Evolutionary conservation across 139 green algal genomes (phyloP).

Genomic region (Gonium pectorale): DNA sequence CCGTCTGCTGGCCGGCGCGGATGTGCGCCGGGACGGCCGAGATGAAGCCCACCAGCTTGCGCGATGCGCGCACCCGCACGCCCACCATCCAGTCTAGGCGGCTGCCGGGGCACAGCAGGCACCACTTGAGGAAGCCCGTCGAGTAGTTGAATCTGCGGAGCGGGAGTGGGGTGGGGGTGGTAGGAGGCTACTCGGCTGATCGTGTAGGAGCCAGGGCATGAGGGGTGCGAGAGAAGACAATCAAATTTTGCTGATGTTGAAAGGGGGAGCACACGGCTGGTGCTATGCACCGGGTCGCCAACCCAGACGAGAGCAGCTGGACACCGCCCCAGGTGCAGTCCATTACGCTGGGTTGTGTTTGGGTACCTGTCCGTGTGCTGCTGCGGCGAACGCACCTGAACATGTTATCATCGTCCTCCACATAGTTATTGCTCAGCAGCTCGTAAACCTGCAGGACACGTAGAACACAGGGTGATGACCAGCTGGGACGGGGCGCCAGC

Average conservation of each 20-base stretch:
- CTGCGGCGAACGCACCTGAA: too few relatives aligned
- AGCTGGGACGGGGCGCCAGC: too few relatives aligned
- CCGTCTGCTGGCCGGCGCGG: constrained; percentile 23
- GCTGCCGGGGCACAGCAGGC: constrained; percentile 88
- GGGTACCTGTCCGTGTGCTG: too few relatives aligned
- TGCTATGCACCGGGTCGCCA: too few relatives aligned
- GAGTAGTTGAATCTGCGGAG: constrained; percentile 70
- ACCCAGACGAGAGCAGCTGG: too few relatives aligned
- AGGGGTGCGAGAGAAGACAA: too few relatives aligned
- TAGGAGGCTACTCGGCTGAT: too few relatives aligned
- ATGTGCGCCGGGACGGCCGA: constrained; percentile 80
- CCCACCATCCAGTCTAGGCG: constrained; percentile 83
- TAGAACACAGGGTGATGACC: too few relatives aligned
- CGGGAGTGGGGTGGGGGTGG: background rate
- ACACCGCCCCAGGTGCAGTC: too few relatives aligned
- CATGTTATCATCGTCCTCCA: constrained; percentile 99
- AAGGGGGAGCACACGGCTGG: background rate
- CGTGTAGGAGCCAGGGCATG: too few relatives aligned
- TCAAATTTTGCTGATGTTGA: background rate
- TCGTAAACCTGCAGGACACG: constrained; percentile 83
- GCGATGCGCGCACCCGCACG: constrained; percentile 71
- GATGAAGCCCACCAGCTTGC: constrained; percentile 96
- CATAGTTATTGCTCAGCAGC: constrained; percentile 95
- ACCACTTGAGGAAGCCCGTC: constrained; percentile 52
- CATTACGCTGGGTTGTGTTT: too few relatives aligned